These are phyloP conservation scores for Sugiyamaella novakii DNA, from an alignment of 1,139 yeast genomes.

Conservation along the genomic window DNA sequence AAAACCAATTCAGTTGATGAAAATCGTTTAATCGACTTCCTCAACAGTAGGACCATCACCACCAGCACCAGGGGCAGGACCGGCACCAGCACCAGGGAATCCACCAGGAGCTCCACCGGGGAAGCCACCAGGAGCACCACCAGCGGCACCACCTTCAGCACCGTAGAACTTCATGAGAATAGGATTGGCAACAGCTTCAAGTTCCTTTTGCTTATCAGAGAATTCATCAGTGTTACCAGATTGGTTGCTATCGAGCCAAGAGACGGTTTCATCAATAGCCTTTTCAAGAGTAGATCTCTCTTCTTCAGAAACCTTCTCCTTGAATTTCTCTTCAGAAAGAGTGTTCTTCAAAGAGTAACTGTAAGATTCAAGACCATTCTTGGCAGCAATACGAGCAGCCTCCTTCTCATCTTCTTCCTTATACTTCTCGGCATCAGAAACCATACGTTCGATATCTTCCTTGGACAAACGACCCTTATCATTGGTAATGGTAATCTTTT, in stretches of 20 bases:
- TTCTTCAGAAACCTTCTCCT: conserved; percentile 78
- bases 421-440: conserved; percentile 84
- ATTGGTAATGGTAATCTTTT: conserved; percentile 82
- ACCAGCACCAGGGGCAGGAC: conserved; percentile 45
- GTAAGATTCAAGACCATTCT: conserved; percentile 91
- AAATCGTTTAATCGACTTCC: conserved; percentile 72
- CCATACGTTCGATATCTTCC: conserved; percentile 95
- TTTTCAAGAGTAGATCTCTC: conserved; percentile 78
- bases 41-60: conserved; percentile 84
- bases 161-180: conserved; percentile 88
- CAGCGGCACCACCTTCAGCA: conserved; percentile 55
- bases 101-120: conserved; percentile 54
- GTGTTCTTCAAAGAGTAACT: conserved; percentile 88
- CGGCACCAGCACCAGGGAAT: conserved; percentile 49
- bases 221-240: conserved; percentile 87
- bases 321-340: conserved; percentile 74
- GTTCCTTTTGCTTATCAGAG: conserved; percentile 89
- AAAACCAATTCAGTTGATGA: background rate
- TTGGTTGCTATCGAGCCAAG: conserved; percentile 87
- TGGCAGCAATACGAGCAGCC: conserved; percentile 71
- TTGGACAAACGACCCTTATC: conserved; percentile 95
- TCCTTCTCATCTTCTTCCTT: conserved; percentile 85
- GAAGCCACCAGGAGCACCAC: conserved; percentile 66
- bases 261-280: conserved; percentile 82
- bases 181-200: conserved; percentile 92